phyloP scores from a whole-genome alignment of 2,329 filamentous ascomycete genomes.

The Chaetoscypha palmicola region DNA sequence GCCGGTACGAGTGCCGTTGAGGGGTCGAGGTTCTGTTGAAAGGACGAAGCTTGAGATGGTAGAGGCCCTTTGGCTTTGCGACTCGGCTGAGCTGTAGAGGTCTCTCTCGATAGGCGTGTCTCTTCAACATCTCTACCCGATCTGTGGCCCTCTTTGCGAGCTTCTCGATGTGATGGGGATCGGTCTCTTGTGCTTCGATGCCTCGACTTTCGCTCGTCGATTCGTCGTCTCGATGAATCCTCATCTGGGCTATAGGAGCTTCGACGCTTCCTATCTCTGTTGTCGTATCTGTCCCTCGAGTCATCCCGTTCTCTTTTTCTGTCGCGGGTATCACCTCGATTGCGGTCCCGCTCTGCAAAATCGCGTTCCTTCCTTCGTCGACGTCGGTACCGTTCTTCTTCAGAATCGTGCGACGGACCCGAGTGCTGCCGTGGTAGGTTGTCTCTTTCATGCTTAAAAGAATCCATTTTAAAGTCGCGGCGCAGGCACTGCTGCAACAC shows the following conservation, averaged over 20 bases:
- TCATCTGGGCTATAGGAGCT: conserved; percentile 27
- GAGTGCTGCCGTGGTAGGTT: conserved; percentile 17
- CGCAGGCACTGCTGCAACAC: too few species aligned
- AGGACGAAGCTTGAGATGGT: conserved; percentile 53
- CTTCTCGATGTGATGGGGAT: conserved; percentile 21
- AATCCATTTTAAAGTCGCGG: too few species aligned
- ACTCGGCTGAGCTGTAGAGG: conserved; percentile 19
- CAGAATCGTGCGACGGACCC: conserved; percentile 23
- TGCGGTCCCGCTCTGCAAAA: conserved; percentile 6
- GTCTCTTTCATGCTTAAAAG: conserved; percentile 15
- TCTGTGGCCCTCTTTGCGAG: neutral
- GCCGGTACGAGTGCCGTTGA: conserved; percentile 19
- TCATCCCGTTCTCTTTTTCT: conserved; percentile 4
- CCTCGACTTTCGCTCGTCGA: conserved; percentile 22
- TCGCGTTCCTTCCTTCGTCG: conserved; percentile 16
- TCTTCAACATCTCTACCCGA: conserved; percentile 12
- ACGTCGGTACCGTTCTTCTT: conserved; percentile 24
- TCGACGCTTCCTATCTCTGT: conserved; percentile 22
- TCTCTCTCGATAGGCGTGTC: conserved; percentile 16
- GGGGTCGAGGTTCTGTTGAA: conserved; percentile 45
- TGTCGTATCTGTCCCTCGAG: conserved; percentile 16
- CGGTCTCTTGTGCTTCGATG: conserved; percentile 21
- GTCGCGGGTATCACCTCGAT: neutral
- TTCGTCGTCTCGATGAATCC: conserved; percentile 15
- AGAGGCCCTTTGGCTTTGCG: conserved; percentile 40